A percentile compares a stretch with the other conserved stretches of the same genome.
These are phyloP conservation scores for Scutellospora calospora DNA, from an alignment of 371 early-diverging fungal species.

Conservation along the genomic window DNA sequence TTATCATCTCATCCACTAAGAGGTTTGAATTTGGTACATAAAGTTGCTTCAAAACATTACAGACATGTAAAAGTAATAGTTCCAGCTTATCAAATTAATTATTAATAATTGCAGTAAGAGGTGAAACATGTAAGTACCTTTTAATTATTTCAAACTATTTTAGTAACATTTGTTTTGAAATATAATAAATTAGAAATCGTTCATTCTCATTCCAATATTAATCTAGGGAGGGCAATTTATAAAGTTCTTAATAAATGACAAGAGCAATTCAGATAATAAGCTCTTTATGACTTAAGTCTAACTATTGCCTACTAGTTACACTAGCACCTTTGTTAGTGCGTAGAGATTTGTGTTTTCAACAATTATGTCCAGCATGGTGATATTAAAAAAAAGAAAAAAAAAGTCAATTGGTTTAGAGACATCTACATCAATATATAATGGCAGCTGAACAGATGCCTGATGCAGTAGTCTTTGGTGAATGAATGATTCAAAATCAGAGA, in stretches of 20 bases:
- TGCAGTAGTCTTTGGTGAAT: not conserved
- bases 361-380: no score
- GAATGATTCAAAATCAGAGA: constrained; percentile 1
- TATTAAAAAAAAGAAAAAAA: no score
- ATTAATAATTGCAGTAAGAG: not conserved
- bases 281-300: not conserved
- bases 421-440: not conserved
- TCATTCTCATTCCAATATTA: constrained; percentile 10
- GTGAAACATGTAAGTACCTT: not conserved
- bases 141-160: not conserved
- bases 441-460: not conserved
- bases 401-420: not conserved
- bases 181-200: not conserved
- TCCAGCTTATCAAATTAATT: constrained; percentile 38
- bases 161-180: not conserved
- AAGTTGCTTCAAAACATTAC: constrained; percentile 28
- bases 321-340: no score
- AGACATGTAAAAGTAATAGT: constrained; percentile 21
- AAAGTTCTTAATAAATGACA: not conserved
- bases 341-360: no score
- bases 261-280: not conserved
- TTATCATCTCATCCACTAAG: constrained; percentile 42
- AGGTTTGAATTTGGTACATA: constrained; percentile 39
- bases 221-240: not conserved
- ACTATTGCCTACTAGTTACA: no score